Percentiles rank a stretch among this genome's conserved stretches.
Evolutionary conservation across 2,329 filamentous ascomycete genomes (phyloP).

Genomic region (Cadophora sp.): DNA sequence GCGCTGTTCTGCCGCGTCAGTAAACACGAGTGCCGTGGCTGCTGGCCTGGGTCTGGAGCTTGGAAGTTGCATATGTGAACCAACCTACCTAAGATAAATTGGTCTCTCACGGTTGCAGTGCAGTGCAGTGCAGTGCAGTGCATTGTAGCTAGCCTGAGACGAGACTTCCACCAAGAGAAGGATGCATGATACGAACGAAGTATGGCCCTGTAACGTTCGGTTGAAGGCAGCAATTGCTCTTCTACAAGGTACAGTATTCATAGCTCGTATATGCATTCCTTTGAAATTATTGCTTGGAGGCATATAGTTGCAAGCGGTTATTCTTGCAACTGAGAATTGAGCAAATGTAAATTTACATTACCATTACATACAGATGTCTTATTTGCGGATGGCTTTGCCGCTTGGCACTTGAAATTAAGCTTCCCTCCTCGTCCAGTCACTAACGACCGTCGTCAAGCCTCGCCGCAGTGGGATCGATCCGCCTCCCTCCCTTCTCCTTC

Average conservation of each 20-base stretch:
- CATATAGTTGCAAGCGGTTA: background rate
- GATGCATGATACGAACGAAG: background rate
- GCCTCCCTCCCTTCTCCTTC: too few species aligned
- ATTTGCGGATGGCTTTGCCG: background rate
- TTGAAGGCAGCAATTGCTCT: background rate
- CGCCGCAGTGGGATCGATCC: background rate
- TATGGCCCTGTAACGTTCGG: background rate
- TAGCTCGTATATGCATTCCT: background rate
- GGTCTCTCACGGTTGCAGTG: background rate
- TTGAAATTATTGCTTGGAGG: background rate
- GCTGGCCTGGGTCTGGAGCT: background rate
- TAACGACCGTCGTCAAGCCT: slow-evolving; percentile 12
- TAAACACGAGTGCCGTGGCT: slow-evolving; percentile 14
- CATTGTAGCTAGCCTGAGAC: background rate
- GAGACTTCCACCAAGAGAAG: slow-evolving; percentile 4
- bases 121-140: too few species aligned
- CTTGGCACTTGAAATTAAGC: slow-evolving; percentile 14
- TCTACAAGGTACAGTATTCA: background rate
- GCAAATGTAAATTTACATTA: background rate
- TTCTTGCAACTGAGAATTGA: slow-evolving; percentile 3
- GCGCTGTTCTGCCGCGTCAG: slow-evolving; percentile 10
- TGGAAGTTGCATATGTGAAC: background rate
- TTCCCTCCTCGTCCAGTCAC: slow-evolving; percentile 8
- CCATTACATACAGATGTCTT: background rate
- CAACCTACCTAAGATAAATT: too few species aligned